These are phyloP conservation scores for Ophiostoma angusticollis DNA, from an alignment of 2,329 filamentous ascomycete species.

Conservation along the genomic window DNA sequence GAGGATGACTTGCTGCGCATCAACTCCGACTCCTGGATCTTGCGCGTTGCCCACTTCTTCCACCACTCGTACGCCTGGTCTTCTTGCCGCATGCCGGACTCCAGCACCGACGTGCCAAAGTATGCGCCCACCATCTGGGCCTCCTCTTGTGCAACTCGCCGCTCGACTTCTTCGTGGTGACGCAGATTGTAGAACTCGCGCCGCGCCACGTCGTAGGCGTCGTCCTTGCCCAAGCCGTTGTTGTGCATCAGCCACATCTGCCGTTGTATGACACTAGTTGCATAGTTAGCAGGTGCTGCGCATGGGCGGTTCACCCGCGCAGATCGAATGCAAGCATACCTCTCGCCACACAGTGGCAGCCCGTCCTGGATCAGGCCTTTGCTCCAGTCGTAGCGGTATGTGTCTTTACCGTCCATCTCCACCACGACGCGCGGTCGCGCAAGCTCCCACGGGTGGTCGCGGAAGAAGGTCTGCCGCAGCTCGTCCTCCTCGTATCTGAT, in stretches of 20 bases:
- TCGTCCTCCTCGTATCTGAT: slow-evolving; percentile 75
- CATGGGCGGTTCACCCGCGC: no score
- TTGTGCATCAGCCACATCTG: slow-evolving; percentile 75
- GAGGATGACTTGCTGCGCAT: slow-evolving; percentile 30
- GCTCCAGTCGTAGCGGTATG: slow-evolving; percentile 67
- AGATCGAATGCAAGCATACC: no score
- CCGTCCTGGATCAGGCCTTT: slow-evolving; percentile 58
- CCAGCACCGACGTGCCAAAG: slow-evolving; percentile 65
- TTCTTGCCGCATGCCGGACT: slow-evolving; percentile 73
- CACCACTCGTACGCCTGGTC: slow-evolving; percentile 68
- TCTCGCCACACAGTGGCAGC: slow-evolving; percentile 70
- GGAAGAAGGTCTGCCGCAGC: slow-evolving; percentile 71
- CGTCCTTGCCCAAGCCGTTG: slow-evolving; percentile 41
- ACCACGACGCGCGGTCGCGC: slow-evolving; percentile 75
- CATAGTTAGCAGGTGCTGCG: slow-evolving; percentile 3
- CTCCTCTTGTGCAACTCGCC: slow-evolving; percentile 76
- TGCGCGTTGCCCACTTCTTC: slow-evolving; percentile 60
- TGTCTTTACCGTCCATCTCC: slow-evolving; percentile 75
- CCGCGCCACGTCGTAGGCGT: slow-evolving; percentile 77
- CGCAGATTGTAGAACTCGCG: slow-evolving; percentile 83
- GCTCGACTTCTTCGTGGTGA: slow-evolving; percentile 69
- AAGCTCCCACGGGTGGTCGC: slow-evolving; percentile 94
- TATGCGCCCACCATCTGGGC: slow-evolving; percentile 74
- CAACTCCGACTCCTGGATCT: slow-evolving; percentile 30
- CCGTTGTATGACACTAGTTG: slow-evolving; percentile 71